Conservation (phyloP, 345 rosid species). For the Noccaea caerulescens region DNA sequence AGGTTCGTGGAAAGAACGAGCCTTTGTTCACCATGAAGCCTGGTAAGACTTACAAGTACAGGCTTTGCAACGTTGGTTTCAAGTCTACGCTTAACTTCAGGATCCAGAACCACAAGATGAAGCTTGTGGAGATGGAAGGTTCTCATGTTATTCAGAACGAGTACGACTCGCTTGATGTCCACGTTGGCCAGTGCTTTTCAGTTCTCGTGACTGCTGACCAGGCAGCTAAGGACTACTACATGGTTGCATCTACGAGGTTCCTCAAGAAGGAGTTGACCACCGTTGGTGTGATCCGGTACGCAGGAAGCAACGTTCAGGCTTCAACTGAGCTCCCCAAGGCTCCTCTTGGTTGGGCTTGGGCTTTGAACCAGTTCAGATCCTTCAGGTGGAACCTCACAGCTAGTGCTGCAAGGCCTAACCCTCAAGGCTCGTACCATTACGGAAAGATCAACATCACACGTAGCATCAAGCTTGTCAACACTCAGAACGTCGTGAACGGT, state of each 20-base stretch:
- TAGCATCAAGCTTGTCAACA: conserved; percentile 59
- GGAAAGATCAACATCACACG: conserved; percentile 67
- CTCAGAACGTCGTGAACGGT: conserved; percentile 43
- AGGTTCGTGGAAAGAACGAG: conserved; percentile 39
- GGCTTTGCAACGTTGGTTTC: conserved; percentile 63
- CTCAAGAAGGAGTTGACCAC: conserved; percentile 41
- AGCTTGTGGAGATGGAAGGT: conserved; percentile 75
- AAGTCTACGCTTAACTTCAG: conserved; percentile 63
- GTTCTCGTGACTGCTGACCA: conserved; percentile 64
- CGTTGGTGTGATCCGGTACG: conserved; percentile 54
- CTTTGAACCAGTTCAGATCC: conserved; percentile 67
- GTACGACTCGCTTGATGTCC: conserved; percentile 66
- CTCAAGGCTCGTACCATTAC: conserved; percentile 74
- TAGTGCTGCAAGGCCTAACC: conserved; percentile 74
- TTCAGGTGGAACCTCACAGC: conserved; percentile 76
- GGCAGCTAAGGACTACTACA: conserved; percentile 58
- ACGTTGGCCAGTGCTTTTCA: conserved; percentile 62
- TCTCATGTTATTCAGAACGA: conserved; percentile 59
- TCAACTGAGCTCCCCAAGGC: conserved; percentile 52
- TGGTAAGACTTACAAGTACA: conserved; percentile 60
- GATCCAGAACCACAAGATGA: conserved; percentile 65
- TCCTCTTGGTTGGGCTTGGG: conserved; percentile 71
- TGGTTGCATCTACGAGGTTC: conserved; percentile 67
- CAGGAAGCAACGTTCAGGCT: conserved; percentile 48
- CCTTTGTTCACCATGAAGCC: conserved; percentile 69